Conservation (phyloP, 2,329 filamentous ascomycete species). For the Diaporthe velutina region DNA sequence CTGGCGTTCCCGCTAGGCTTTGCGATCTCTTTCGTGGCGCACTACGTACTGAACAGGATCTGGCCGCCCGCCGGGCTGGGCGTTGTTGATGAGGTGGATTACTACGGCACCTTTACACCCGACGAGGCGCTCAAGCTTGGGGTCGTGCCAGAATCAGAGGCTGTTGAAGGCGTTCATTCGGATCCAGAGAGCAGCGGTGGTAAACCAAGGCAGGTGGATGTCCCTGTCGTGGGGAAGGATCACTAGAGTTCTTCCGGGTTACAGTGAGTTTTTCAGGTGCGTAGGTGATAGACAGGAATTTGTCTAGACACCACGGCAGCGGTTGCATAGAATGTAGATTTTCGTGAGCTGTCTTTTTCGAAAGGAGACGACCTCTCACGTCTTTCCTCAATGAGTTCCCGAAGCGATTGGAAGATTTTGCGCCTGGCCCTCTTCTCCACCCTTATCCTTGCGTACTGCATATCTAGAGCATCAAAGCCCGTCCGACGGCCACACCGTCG, state of each 20-base stretch:
- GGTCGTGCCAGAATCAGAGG: slow-evolving; percentile 22
- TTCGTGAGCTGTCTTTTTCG: no score
- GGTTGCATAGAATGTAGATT: no score
- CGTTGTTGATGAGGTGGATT: slow-evolving; percentile 30
- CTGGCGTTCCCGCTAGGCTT: slow-evolving; percentile 36
- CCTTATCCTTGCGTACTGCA: no score
- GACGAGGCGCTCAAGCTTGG: slow-evolving; percentile 34
- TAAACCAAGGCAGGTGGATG: slow-evolving; percentile 1
- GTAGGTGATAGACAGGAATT: background rate
- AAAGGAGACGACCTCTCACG: no score
- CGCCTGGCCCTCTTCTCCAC: no score
- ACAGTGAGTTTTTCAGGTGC: background rate
- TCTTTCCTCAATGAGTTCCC: no score
- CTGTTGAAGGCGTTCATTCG: slow-evolving; percentile 23
- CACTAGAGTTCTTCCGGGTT: background rate
- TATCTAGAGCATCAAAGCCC: slow-evolving; percentile 41
- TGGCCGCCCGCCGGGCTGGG: slow-evolving; percentile 28
- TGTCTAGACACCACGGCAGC: background rate
- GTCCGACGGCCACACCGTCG: slow-evolving; percentile 28
- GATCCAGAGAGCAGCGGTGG: slow-evolving; percentile 15
- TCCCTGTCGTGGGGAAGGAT: slow-evolving; percentile 3
- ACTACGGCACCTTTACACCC: slow-evolving; percentile 27
- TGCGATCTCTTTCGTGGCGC: slow-evolving; percentile 35
- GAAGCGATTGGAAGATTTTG: no score
- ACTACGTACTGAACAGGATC: slow-evolving; percentile 30